Evolutionary conservation across 352 stramenopile species (phyloP).

Genomic region (Pythium pectinolyticum): DNA sequence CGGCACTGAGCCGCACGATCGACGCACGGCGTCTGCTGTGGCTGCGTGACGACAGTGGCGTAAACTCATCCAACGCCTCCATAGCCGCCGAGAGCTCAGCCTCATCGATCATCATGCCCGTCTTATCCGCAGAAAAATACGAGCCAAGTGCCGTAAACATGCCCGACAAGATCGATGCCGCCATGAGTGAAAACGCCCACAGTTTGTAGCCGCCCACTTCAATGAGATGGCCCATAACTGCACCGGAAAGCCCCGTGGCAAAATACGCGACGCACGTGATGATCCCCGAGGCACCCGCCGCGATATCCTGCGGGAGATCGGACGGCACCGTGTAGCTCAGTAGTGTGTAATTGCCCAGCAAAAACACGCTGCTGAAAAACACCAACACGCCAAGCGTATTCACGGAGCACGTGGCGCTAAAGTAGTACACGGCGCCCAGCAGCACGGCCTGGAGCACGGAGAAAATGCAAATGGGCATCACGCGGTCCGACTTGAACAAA

Average conservation of each 20-base stretch:
- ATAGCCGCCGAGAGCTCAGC: slow-evolving; percentile 27
- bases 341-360: slow-evolving; percentile 76
- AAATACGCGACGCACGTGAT: slow-evolving; percentile 74
- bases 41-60: slow-evolving; percentile 40
- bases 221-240: slow-evolving; percentile 68
- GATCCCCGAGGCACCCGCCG: slow-evolving; percentile 56
- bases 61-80: slow-evolving; percentile 35
- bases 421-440: slow-evolving; percentile 55
- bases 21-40: slow-evolving; percentile 35
- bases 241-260: slow-evolving; percentile 60
- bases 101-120: slow-evolving; percentile 31
- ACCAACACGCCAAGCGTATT: slow-evolving; percentile 49
- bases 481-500: slow-evolving; percentile 64
- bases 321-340: slow-evolving; percentile 74
- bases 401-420: slow-evolving; percentile 55
- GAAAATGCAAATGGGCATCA: slow-evolving; percentile 75
- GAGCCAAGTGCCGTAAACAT: slow-evolving; percentile 63
- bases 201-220: slow-evolving; percentile 48
- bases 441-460: slow-evolving; percentile 56
- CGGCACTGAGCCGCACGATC: slow-evolving; percentile 37
- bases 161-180: slow-evolving; percentile 52
- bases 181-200: slow-evolving; percentile 61
- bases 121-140: slow-evolving; percentile 44
- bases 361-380: slow-evolving; percentile 67
- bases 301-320: slow-evolving; percentile 71